Evolutionary conservation across 2,329 filamentous ascomycete genomes (phyloP).

Genomic region (Cladosporium sphaerospermum): DNA sequence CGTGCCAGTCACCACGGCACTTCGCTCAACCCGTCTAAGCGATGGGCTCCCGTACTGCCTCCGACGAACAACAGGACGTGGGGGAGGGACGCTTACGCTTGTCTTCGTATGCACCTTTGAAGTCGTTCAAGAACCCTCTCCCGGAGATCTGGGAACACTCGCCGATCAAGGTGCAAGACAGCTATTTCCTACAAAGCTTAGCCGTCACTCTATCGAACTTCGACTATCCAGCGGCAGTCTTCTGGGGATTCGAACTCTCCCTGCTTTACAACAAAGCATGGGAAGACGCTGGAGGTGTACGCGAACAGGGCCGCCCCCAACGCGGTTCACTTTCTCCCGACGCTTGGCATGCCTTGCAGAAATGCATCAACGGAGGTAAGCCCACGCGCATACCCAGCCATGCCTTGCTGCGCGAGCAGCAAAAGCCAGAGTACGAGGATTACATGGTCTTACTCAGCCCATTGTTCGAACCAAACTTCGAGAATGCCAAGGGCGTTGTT

Average conservation of each 20-base stretch:
- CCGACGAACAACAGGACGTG: neutral
- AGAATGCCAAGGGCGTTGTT: slow-evolving; percentile 15
- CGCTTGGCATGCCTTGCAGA: slow-evolving; percentile 30
- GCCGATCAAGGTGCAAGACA: neutral
- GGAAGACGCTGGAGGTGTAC: slow-evolving; percentile 29
- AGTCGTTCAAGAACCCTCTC: neutral
- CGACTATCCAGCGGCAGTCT: slow-evolving; percentile 37
- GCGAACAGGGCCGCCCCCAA: slow-evolving; percentile 32
- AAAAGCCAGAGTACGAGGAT: slow-evolving; percentile 1
- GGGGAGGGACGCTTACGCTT: no score
- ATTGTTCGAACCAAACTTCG: slow-evolving; percentile 11
- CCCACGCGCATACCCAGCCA: slow-evolving; percentile 17
- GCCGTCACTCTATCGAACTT: slow-evolving; percentile 33
- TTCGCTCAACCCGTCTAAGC: neutral
- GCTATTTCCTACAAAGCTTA: slow-evolving; percentile 18
- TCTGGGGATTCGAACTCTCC: slow-evolving; percentile 35
- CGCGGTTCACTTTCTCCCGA: slow-evolving; percentile 29
- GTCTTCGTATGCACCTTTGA: no score
- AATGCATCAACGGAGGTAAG: slow-evolving; percentile 25
- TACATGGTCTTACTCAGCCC: slow-evolving; percentile 23
- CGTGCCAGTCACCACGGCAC: no score
- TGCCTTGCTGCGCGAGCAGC: slow-evolving; percentile 15
- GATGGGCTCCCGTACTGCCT: neutral
- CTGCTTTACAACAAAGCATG: slow-evolving; percentile 39
- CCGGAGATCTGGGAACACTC: slow-evolving; percentile 1